Conservation (phyloP, 176 grass and related monocot genomes). For the Otatea glauca region DNA sequence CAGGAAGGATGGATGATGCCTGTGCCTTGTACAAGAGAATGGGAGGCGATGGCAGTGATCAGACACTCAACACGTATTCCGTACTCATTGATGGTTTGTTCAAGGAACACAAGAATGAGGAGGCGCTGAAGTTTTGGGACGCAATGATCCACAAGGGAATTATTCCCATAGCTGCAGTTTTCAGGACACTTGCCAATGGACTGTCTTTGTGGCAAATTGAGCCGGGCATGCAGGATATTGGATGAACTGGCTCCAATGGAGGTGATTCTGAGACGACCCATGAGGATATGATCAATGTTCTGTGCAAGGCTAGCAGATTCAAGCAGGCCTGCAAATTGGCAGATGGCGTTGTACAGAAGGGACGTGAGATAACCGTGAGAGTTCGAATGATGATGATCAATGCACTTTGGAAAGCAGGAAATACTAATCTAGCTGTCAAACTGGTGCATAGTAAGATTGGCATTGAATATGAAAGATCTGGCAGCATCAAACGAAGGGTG, state of each 20-base stretch:
- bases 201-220: conserved; percentile 92
- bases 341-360: conserved; percentile 85
- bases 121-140: conserved; percentile 81
- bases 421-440: conserved; percentile 82
- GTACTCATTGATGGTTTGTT: conserved; percentile 86
- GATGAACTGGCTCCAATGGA: conserved; percentile 91
- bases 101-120: conserved; percentile 86
- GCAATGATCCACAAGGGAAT: conserved; percentile 88
- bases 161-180: conserved; percentile 72
- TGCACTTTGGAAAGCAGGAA: conserved; percentile 87
- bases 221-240: conserved; percentile 78
- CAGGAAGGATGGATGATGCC: conserved; percentile 64
- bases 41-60: conserved; percentile 79
- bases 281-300: conserved; percentile 91
- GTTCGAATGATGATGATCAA: conserved; percentile 91
- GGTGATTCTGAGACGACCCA: conserved; percentile 75
- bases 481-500: conserved; percentile 86
- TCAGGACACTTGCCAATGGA: conserved; percentile 72
- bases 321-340: conserved; percentile 91
- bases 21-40: conserved; percentile 77
- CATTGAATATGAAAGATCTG: conserved; percentile 91
- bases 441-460: conserved; percentile 87
- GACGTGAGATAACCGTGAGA: conserved; percentile 79
- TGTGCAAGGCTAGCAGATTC: conserved; percentile 82
- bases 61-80: conserved; percentile 39